phyloP scores from a whole-genome alignment of 257 asterid genomes.

The Plantago ovata region DNA sequence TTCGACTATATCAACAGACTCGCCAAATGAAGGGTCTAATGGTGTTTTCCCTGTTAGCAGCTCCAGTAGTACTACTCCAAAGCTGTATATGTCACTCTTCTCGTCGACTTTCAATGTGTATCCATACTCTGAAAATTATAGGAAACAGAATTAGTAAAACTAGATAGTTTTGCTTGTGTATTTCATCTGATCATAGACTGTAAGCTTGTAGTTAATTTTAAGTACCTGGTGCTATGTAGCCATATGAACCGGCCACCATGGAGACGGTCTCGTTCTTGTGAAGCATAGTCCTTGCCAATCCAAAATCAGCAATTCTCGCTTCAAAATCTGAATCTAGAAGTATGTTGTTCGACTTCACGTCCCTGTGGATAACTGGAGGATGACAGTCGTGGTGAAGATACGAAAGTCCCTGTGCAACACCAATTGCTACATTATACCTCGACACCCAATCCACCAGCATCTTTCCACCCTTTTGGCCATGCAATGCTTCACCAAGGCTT shows the following conservation, averaged over 20 bases:
- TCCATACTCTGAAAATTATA: slow-evolving; percentile 52
- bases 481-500: slow-evolving; percentile 64
- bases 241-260: slow-evolving; percentile 87
- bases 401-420: slow-evolving; percentile 73
- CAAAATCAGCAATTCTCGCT: slow-evolving; percentile 80
- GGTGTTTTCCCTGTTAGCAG: slow-evolving; percentile 66
- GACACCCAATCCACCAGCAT: slow-evolving; percentile 74
- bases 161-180: not conserved
- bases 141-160: not conserved
- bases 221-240: slow-evolving; percentile 89
- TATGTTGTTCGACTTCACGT: slow-evolving; percentile 71
- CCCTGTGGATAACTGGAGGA: slow-evolving; percentile 76
- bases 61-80: slow-evolving; percentile 78
- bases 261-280: slow-evolving; percentile 63
- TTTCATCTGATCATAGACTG: too few species aligned
- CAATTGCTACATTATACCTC: slow-evolving; percentile 73
- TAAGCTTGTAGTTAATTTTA: not conserved
- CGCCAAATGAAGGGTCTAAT: slow-evolving; percentile 60
- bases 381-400: slow-evolving; percentile 82
- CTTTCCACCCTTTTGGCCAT: slow-evolving; percentile 49
- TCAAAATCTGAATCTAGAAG: slow-evolving; percentile 57
- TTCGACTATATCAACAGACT: slow-evolving; percentile 54
- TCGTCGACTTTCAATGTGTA: slow-evolving; percentile 82
- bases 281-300: slow-evolving; percentile 66
- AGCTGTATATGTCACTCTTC: slow-evolving; percentile 80